Conservation (phyloP, 2,329 filamentous ascomycete species). For the Nemania serpens region DNA sequence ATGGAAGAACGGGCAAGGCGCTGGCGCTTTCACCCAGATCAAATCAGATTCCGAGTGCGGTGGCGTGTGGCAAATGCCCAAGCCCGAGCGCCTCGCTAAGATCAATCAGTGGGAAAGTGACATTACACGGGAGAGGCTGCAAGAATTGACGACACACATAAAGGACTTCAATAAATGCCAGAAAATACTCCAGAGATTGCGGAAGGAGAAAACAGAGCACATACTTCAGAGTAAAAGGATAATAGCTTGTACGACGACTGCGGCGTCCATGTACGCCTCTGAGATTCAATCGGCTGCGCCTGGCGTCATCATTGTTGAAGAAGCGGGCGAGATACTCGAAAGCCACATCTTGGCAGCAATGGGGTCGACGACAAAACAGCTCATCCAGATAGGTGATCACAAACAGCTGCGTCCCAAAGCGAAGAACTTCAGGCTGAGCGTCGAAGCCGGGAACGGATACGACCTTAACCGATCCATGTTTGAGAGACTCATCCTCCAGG, state of each 20-base stretch:
- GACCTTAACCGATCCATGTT: slow-evolving; percentile 72
- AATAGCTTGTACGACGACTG: slow-evolving; percentile 74
- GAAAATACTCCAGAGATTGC: slow-evolving; percentile 48
- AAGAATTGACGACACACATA: slow-evolving; percentile 45
- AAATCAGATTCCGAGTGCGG: slow-evolving; percentile 36
- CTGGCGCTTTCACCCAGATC: slow-evolving; percentile 48
- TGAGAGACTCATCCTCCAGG: slow-evolving; percentile 66
- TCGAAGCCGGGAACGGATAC: slow-evolving; percentile 68
- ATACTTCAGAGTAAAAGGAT: slow-evolving; percentile 61
- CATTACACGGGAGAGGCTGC: slow-evolving; percentile 56
- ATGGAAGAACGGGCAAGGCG: slow-evolving; percentile 55
- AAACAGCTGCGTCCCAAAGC: slow-evolving; percentile 72
- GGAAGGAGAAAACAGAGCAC: slow-evolving; percentile 47
- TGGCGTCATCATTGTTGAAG: slow-evolving; percentile 69
- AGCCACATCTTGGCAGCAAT: slow-evolving; percentile 67
- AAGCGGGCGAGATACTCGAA: slow-evolving; percentile 75
- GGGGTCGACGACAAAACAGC: slow-evolving; percentile 46
- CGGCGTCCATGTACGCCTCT: slow-evolving; percentile 64
- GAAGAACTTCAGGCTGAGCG: slow-evolving; percentile 62
- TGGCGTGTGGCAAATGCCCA: slow-evolving; percentile 58
- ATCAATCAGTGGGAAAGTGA: slow-evolving; percentile 49
- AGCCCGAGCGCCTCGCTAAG: slow-evolving; percentile 43
- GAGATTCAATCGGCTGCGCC: slow-evolving; percentile 59
- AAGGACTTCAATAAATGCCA: slow-evolving; percentile 50
- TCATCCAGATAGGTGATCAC: slow-evolving; percentile 75